These are phyloP conservation scores for Colletotrichum sp. DNA, from an alignment of 2,329 filamentous ascomycete genomes.

Conservation along the genomic window DNA sequence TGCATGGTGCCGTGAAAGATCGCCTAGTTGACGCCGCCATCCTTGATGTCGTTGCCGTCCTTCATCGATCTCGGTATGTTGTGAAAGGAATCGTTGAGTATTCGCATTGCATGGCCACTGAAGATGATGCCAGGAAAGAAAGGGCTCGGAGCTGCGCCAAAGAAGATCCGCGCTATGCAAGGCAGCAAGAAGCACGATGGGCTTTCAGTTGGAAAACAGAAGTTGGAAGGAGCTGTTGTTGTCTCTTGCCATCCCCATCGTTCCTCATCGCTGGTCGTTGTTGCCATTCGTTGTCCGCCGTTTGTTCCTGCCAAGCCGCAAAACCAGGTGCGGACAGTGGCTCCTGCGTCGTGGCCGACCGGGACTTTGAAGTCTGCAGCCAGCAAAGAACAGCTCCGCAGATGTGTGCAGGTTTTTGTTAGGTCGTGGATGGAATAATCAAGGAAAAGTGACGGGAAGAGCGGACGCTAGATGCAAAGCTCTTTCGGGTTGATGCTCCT, in stretches of 20 bases:
- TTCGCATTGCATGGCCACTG: not conserved
- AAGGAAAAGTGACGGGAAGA: not conserved
- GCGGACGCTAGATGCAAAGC: not conserved
- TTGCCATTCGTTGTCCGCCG: not conserved
- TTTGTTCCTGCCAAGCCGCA: not conserved
- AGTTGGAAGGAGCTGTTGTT: not conserved
- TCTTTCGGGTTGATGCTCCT: not conserved
- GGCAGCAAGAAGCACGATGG: no score
- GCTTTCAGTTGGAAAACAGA: not conserved
- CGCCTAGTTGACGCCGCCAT: not conserved
- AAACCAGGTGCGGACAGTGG: not conserved
- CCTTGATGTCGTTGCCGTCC: not conserved
- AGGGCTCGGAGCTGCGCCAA: not conserved
- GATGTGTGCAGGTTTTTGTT: not conserved
- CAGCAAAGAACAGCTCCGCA: not conserved
- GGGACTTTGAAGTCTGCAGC: not conserved
- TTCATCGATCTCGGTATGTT: not conserved
- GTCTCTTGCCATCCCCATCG: no score
- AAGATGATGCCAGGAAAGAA: not conserved
- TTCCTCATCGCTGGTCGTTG: not conserved
- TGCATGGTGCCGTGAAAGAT: not conserved
- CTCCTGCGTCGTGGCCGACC: not conserved
- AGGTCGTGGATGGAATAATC: not conserved
- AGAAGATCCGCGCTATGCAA: no score
- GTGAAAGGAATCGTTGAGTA: not conserved